Evolutionary conservation across 306 rosid genomes (phyloP), one percentile per base, ranked within the genome.

Genomic region (Chamaecrista fasciculata): DNA sequence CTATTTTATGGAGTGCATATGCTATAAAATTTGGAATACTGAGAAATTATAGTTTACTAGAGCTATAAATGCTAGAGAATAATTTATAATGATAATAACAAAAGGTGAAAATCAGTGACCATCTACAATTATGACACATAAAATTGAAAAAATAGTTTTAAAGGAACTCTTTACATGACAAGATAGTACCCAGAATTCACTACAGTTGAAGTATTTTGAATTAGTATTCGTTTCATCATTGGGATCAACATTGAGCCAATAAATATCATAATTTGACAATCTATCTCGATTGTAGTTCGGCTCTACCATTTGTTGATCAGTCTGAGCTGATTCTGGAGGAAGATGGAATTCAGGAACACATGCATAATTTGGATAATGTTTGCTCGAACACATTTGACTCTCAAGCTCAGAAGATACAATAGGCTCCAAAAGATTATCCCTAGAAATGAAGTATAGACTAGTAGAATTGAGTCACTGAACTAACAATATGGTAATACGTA

Each of bases 401-500:
- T 66, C 92, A 72, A 74, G 77, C 76, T 82, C 91, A 5, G 79
- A 73, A 19, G 84, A 67, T 60, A 51, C 59, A 55, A 79, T 84
- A 1, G 89, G 76, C 37, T 76, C 88, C 40, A 78, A 43, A 67
- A 57, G 18, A 57, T 37, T 72, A 65, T 89, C 82, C 49, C 99
- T 94, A 70, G 12, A 77, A 62, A 57, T 12, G 24, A 69, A 72
- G 25, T 65, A 69, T 20, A 11, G 39, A 60, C 43, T 29, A 61
- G 53, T 4, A 78, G 12, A 79, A 58, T 61, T 6, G 12, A 23
- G 37, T 49, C 46, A 36, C 12, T 3, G 21, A 26, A 21, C 20
- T 26, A 48, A 69, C 37, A 11, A 46, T 23, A n/a, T 12, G 14
- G 33, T 66, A 36, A 62, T 9, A 18, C 14, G 3, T 3, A 24